These are phyloP conservation scores for Pilaira anomala DNA, from an alignment of 192 early-diverging fungal species.

Conservation along the genomic window DNA sequence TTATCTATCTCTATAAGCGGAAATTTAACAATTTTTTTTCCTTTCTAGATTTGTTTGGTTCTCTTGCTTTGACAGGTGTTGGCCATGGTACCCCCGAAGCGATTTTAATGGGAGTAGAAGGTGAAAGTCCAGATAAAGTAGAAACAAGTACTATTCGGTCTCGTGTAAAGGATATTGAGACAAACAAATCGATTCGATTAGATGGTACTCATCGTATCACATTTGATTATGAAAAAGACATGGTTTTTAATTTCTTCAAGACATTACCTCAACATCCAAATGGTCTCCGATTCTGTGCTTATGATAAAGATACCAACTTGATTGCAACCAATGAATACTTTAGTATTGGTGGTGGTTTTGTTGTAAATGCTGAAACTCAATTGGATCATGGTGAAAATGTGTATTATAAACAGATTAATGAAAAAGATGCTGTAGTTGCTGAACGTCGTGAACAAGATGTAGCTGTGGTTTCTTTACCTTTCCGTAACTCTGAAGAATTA, in stretches of 20 bases:
- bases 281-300: conserved; percentile 91
- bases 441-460: conserved; percentile 65
- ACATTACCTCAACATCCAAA: conserved; percentile 92
- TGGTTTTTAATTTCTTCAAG: conserved; percentile 84
- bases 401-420: conserved; percentile 41
- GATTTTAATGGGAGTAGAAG: conserved; percentile 85
- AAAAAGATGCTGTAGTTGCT: conserved; percentile 37
- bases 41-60: conserved; percentile 82
- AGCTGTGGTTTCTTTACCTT: conserved; percentile 80
- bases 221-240: conserved; percentile 77
- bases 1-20: neutral
- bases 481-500: conserved; percentile 74
- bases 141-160: conserved; percentile 77
- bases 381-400: conserved; percentile 63
- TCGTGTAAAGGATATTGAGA: conserved; percentile 75
- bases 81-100: conserved; percentile 94
- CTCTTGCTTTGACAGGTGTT: conserved; percentile 88
- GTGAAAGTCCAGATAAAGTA: conserved; percentile 80
- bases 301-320: conserved; percentile 75
- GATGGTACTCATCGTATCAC: conserved; percentile 70
- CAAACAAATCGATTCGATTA: conserved; percentile 67
- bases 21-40: neutral
- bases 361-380: conserved; percentile 86
- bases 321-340: conserved; percentile 94
- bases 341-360: conserved; percentile 94